Percentiles rank a stretch among this genome's conserved stretches.
phyloP scores from a whole-genome alignment of 208 protist genomes.

The Plasmodiophora brassicae region DNA sequence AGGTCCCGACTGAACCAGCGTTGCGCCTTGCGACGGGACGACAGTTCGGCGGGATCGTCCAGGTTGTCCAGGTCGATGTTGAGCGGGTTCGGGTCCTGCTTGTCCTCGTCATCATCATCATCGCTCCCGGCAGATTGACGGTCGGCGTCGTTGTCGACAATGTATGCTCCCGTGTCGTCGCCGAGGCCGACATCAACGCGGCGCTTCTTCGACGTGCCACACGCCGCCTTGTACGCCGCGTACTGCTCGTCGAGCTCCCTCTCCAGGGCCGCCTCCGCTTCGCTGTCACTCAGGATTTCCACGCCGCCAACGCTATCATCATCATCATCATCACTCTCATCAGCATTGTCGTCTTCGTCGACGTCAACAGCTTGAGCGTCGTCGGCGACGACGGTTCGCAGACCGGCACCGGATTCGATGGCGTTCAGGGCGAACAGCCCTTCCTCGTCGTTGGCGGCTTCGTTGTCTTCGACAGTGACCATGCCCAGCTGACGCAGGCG shows the following conservation, averaged over 20 bases:
- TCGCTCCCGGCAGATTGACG: background rate
- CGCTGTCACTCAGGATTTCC: background rate
- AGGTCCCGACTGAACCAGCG: slow-evolving; percentile 15
- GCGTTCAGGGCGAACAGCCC: background rate
- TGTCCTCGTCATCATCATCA: background rate
- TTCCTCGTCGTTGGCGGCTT: background rate
- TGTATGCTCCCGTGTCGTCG: background rate
- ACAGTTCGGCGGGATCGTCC: background rate
- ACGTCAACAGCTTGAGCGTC: too few species aligned
- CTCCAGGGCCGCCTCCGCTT: background rate
- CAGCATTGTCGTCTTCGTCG: too few species aligned
- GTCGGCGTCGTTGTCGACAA: background rate
- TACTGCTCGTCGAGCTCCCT: slow-evolving; percentile 15
- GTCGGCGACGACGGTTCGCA: background rate
- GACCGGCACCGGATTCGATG: background rate
- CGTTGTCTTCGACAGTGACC: background rate
- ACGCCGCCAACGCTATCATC: background rate
- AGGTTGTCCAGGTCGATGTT: background rate
- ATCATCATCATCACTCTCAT: background rate
- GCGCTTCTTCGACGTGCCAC: background rate
- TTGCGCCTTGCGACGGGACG: background rate
- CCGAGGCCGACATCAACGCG: background rate
- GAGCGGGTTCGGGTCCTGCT: background rate
- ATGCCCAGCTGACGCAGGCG: background rate
- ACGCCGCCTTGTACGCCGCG: background rate